Base-by-base conservation (phyloP, 2,329 filamentous ascomycete genomes). In the Triangularia verruculosa region DNA sequence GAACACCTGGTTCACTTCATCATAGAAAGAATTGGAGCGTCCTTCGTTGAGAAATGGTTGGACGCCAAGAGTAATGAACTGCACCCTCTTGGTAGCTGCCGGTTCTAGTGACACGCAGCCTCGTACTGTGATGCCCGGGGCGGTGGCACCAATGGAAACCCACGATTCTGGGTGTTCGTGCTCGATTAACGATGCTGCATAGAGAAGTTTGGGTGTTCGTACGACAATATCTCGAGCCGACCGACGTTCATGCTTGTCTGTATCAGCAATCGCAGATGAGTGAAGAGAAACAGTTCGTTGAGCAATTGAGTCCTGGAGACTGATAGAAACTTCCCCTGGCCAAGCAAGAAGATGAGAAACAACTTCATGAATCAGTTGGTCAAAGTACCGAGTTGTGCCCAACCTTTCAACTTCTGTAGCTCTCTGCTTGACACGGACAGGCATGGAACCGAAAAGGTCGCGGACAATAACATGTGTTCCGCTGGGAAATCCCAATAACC, bases 401-500 rank as follows among this genome's bases (percentile, higher is more conserved):
- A 80, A 68, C 68, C 80, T 81, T 70, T 86, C 78, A 43, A 81
- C 74, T 67, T 79, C 77, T 2, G 86, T 69, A 0, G 85, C 85
- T 66, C 93, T 85, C 70, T 93, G 90, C 73, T 95, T 96, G 25
- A 96, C 89, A 13, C 94, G 87, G 12, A 97, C 94, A 0, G 94
- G 93, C 86, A 97, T 91, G 64, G 88, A 90, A 0, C 93, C 93
- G 76, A 97, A 98, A 0, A 97, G 79, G 73, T 97, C 89, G 62
- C 88, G 86, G 5, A 96, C 89, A 0, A 83, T 83, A 1, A 94
- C 87, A 27, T 86, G 84, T 0, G 93, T 97, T 4, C 94, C 94
- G 77, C 91, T 86, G 20, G 79, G 74, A 62, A 82, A 83, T 34
- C 76, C 78, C 8, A 80, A 70, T 6, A 91, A 70, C 56, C 82